Evolutionary conservation across 495 filamentous ascomycete species (phyloP).

Genomic region (Xylaria flabelliformis): DNA sequence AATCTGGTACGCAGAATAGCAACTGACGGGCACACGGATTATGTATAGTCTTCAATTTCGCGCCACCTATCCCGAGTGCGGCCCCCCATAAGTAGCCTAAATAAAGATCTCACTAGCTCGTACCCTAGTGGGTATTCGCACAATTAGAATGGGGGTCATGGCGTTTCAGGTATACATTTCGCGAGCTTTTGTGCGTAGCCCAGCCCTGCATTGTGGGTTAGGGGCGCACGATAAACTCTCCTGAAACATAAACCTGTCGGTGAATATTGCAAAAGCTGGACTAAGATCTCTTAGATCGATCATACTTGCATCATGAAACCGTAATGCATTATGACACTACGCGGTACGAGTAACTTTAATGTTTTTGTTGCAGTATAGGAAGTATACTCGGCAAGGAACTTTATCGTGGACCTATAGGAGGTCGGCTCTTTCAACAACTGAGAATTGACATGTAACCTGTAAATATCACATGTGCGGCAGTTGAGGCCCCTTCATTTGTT

Average conservation of each 20-base stretch:
- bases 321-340: background rate
- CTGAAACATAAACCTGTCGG: background rate
- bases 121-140: background rate
- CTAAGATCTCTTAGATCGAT: constrained; percentile 3
- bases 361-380: constrained; percentile 3
- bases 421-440: background rate
- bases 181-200: background rate
- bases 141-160: background rate
- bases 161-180: background rate
- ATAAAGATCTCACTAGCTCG: background rate
- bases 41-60: constrained; percentile 3
- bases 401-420: constrained; percentile 13
- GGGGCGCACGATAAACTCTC: constrained; percentile 1
- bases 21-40: background rate
- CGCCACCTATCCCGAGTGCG: background rate
- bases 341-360: background rate
- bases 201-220: background rate
- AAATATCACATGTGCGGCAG: background rate
- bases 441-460: background rate
- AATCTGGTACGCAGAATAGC: constrained; percentile 2
- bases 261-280: background rate
- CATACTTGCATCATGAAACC: constrained; percentile 8
- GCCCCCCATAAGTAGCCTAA: background rate
- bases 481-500: background rate
- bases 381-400: background rate